Conservation (phyloP, 345 rosid species). For the Brassica juncea region DNA sequence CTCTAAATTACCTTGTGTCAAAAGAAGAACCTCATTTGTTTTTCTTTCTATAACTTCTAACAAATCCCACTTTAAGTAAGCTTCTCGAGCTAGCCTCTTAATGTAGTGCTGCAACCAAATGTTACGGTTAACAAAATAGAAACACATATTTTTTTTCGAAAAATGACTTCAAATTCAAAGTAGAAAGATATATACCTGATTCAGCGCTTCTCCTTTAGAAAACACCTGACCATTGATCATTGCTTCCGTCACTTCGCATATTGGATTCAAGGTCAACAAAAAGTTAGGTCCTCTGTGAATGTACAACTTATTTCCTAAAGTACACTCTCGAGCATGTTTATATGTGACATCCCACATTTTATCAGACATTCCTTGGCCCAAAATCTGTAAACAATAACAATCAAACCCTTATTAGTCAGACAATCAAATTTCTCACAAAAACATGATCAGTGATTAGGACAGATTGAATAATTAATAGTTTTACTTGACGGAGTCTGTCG, state of each 20-base stretch:
- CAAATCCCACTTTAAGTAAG: conserved; percentile 53
- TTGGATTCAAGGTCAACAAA: conserved; percentile 55
- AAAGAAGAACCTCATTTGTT: conserved; percentile 46
- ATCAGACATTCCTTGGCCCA: conserved; percentile 69
- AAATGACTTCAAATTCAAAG: neutral
- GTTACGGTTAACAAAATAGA: neutral
- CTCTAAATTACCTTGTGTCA: conserved; percentile 53
- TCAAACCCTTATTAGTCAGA: conserved; percentile 1
- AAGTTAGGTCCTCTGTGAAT: conserved; percentile 41
- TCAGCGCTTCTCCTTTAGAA: conserved; percentile 40
- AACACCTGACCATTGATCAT: conserved; percentile 47
- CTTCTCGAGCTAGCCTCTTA: conserved; percentile 57
- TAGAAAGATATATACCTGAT: conserved; percentile 47
- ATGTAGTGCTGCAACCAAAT: conserved; percentile 44
- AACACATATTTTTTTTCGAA: neutral
- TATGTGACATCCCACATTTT: conserved; percentile 73
- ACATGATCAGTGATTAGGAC: neutral
- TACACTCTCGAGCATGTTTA: conserved; percentile 76
- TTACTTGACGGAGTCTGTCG: conserved; percentile 55
- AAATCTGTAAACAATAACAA: conserved; percentile 45
- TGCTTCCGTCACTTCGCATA: conserved; percentile 62
- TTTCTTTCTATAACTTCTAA: conserved; percentile 54
- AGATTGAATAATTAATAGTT: neutral
- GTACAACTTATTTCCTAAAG: conserved; percentile 57
- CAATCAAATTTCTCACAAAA: neutral